phyloP scores from a whole-genome alignment of 140 eudicot genomes.

The Ambrosia hybrid region DNA sequence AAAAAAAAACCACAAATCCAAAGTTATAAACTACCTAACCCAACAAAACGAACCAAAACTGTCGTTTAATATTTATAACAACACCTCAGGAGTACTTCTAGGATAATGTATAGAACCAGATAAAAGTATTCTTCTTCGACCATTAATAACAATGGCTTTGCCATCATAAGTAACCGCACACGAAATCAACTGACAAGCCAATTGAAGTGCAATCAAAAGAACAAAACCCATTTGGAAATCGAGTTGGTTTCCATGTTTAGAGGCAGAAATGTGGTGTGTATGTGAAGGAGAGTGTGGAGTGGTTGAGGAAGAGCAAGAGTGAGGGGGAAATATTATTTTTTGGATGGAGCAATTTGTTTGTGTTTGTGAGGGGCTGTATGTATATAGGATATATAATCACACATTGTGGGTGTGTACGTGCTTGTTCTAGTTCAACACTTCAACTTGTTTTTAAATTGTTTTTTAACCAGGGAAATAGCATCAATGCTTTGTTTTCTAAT shows the following conservation, averaged over 20 bases:
- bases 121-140: conserved; percentile 57
- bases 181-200: conserved; percentile 33
- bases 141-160: conserved; percentile 59
- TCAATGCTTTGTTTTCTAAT: neutral
- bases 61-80: neutral
- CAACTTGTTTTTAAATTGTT: neutral
- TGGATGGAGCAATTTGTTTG: conserved; percentile 26
- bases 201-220: conserved; percentile 26
- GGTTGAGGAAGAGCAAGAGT: conserved; percentile 33
- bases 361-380: conserved; percentile 1
- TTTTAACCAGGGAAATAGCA: neutral
- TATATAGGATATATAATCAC: conserved; percentile 30
- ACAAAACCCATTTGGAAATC: conserved; percentile 27
- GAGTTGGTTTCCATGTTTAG: conserved; percentile 47
- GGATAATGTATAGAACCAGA: conserved; percentile 79
- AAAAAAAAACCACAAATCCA: too few relatives aligned
- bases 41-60: neutral
- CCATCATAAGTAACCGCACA: conserved; percentile 57
- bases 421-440: neutral
- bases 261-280: too few relatives aligned
- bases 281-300: conserved; percentile 27
- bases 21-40: conserved; percentile 6
- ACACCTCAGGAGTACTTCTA: conserved; percentile 75
- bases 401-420: conserved; percentile 18
- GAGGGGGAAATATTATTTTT: conserved; percentile 15